Base-by-base conservation (phyloP, 371 early-diverging fungal genomes). In the Batrachochytrium dendrobatidis region DNA sequence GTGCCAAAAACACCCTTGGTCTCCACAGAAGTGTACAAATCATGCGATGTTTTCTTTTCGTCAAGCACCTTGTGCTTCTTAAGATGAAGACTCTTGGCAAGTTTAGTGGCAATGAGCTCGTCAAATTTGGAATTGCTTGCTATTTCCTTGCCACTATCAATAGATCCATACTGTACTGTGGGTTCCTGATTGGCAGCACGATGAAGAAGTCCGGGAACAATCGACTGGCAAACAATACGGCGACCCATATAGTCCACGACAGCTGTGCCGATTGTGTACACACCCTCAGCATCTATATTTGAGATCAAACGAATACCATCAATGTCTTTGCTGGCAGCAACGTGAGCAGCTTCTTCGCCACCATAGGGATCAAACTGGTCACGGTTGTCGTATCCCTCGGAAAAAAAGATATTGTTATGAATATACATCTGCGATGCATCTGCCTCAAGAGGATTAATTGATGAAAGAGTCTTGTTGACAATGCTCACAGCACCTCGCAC, bases 321-420 rank as follows among this genome's bases (percentile, higher is more conserved):
- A 48, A 96, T 72, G 68, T 96, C 96, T 71, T 96, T 96, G 44
- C 89, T 85, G 6, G 92, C 87, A 7, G 93, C 91, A 5, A 92
- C 94, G 63, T 92, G 92, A 1, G 92, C 91, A 20, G 94, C 96
- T 25, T 83, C 90, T 55, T 88, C 84, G n/a, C 91, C 94, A 56
- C 96, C 96, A 20, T 91, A 70, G 7, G 70, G 69, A 34, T 88
- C 85, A 62, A 92, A 92, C 1, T 82, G 82, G 57, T 89, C 92
- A 55, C 89, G 82, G 22, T 88, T 86, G 76, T 94, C 96, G 55
- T 85, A 88, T 32, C 32, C 30, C 12, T 30, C 44, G 68, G 92
- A 90, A 76, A 89, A 92, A 68, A 96, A 94, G 61, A 95, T 92
- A 68, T 92, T 94, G 80, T 93, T 92, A 74, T 92, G 86, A 46